Evolutionary conservation across 1,139 yeast species (phyloP), one percentile per base, ranked within the genome.

Genomic region (Starmera stellimalicola): DNA sequence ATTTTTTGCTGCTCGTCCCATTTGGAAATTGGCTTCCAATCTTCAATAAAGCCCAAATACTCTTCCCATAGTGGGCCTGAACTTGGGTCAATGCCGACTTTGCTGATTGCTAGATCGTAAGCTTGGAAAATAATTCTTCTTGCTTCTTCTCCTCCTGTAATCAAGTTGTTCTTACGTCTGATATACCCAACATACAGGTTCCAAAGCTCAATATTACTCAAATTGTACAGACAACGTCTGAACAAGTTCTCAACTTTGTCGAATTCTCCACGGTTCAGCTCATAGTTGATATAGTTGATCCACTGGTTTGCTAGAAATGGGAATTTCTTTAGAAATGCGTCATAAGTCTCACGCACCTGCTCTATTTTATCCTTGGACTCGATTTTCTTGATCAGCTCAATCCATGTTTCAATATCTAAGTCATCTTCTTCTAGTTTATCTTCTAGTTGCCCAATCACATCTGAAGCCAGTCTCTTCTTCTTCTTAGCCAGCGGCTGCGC

Each of bases 1-100:
- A 72, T 68, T 43, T 83, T 79, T 48, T 83, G 93, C 51, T 83
- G 93, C 44, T 77, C 81, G 52, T 88, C 97, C 84, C 94, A 84
- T 30, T 80, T 73, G 27, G 84, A 78, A 12, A 75, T 62, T 1
- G 94, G 84, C 22, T 80, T 81, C 81, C 91, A 81, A 29, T 73
- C 63, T 45, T 77, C 79, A 41, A 88, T 65, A 48, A 87, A 88
- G n/a, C 69, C 78, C 24, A 91, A 57, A 52, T 84, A 91, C 48
- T 84, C 94, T 33, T 68, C 67, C 95, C 96, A 91, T 34, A 91
- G 62, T 2, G 65, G 65, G 22, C 82, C 81, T 30, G 91, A 73
- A 29, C 70, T 66, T 7, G 81, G 70, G 54, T 91, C 98, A 33
- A 77, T 63, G 2, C 94, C 93, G 23, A 88, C 87, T 41, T 77